A percentile compares a stretch with the other conserved stretches of the same genome.
Evolutionary conservation across 1,139 yeast species (phyloP).

Genomic region (Zhuliangozyma blackwelliae): DNA sequence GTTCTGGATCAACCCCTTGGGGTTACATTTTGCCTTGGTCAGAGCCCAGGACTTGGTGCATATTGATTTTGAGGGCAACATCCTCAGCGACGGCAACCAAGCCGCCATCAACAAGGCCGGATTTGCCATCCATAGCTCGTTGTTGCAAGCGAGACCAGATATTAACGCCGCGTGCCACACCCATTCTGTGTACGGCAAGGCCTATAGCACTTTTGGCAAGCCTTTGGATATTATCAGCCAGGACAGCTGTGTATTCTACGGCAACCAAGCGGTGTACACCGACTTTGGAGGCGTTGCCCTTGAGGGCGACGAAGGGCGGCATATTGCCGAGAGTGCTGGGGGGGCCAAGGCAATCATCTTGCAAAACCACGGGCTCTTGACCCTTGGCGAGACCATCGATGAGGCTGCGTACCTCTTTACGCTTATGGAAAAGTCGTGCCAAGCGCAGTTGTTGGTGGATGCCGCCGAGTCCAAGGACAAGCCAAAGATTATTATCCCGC

Average conservation of each 20-base stretch:
- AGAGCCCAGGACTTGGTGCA: constrained; percentile 72
- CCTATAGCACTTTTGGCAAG: constrained; percentile 67
- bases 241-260: constrained; percentile 65
- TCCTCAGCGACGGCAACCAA: constrained; percentile 59
- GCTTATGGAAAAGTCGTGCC: constrained; percentile 63
- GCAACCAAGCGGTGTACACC: constrained; percentile 58
- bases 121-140: constrained; percentile 71
- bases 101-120: constrained; percentile 75
- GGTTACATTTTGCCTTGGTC: constrained; percentile 62
- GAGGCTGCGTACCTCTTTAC: constrained; percentile 75
- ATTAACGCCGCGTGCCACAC: constrained; percentile 79
- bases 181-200: constrained; percentile 69
- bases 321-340: constrained; percentile 65
- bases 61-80: constrained; percentile 67
- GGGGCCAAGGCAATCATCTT: constrained; percentile 59
- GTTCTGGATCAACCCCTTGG: constrained; percentile 79
- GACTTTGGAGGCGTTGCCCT: constrained; percentile 79
- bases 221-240: constrained; percentile 76
- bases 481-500: constrained; percentile 34
- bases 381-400: constrained; percentile 72
- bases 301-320: constrained; percentile 63
- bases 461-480: constrained; percentile 15
- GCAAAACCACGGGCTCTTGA: constrained; percentile 73
- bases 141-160: constrained; percentile 75
- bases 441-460: constrained; percentile 59